Percentiles rank a stretch among this genome's conserved stretches.
These are phyloP conservation scores for Ophiostoma sp. DNA, from an alignment of 2,329 filamentous ascomycete species.

Conservation along the genomic window DNA sequence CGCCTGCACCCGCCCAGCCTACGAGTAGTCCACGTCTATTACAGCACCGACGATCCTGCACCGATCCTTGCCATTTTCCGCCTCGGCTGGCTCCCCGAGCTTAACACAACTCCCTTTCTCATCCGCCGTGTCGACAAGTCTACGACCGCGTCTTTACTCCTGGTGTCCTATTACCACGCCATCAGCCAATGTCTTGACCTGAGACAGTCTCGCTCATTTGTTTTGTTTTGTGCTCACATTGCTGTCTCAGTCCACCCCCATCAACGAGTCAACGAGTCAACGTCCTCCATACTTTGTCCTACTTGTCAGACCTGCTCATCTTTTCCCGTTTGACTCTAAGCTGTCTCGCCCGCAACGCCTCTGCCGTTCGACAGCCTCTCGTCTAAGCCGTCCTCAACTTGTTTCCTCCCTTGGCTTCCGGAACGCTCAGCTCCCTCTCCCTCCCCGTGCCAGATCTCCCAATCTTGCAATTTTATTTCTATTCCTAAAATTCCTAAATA, in stretches of 20 bases:
- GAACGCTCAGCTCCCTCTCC: neutral
- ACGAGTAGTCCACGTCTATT: neutral
- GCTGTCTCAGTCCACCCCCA: constrained; percentile 5
- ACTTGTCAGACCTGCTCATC: neutral
- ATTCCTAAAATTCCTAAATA: neutral
- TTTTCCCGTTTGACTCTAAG: neutral
- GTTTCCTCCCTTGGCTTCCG: neutral
- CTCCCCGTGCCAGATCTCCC: neutral
- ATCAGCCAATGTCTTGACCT: neutral
- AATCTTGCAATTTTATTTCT: neutral
- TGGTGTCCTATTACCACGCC: neutral
- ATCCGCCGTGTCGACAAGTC: neutral
- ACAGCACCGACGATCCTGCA: constrained; percentile 1
- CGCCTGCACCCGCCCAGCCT: neutral
- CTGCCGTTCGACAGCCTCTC: neutral
- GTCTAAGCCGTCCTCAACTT: neutral
- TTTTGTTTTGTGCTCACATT: constrained; percentile 10
- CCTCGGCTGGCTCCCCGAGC: neutral
- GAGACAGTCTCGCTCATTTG: constrained; percentile 5
- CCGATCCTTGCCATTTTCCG: constrained; percentile 4
- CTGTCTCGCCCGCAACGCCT: constrained; percentile 5
- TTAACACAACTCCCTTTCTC: too few species aligned
- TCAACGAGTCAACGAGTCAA: neutral
- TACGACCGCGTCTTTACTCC: neutral
- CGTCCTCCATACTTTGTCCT: neutral